phyloP scores from a whole-genome alignment of 2,329 filamentous ascomycete genomes.

The Neonectria punicea region DNA sequence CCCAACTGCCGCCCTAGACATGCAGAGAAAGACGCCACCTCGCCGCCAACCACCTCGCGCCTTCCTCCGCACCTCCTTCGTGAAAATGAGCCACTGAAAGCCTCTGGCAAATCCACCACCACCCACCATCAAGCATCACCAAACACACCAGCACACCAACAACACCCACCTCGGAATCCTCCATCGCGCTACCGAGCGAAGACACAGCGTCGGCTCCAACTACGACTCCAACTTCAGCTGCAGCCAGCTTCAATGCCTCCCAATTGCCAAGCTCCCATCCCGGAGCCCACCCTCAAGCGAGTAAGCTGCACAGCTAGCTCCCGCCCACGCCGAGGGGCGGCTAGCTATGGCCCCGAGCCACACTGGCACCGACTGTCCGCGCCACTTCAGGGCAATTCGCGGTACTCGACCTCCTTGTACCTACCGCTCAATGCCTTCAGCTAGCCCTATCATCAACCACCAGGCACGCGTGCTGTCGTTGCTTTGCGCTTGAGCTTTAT shows the following conservation, averaged over 20 bases:
- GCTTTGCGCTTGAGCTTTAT: background rate
- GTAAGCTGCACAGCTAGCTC: conserved; percentile 9
- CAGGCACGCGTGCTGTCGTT: no score
- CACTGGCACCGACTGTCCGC: conserved; percentile 5
- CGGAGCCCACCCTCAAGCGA: background rate
- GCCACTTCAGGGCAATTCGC: conserved; percentile 4
- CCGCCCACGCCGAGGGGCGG: conserved; percentile 2
- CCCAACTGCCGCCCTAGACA: background rate
- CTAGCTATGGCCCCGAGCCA: background rate
- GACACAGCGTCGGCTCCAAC: background rate
- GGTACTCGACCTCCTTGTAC: conserved; percentile 12
- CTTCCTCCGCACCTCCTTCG: background rate
- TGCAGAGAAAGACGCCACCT: background rate
- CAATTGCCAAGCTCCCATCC: background rate
- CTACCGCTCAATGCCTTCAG: background rate
- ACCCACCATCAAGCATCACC: background rate
- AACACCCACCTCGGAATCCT: conserved; percentile 12
- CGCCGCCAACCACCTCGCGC: conserved; percentile 8
- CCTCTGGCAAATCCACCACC: background rate
- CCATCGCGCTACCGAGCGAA: conserved; percentile 11
- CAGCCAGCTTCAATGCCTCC: background rate
- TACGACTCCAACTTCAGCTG: background rate
- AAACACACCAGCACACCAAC: background rate
- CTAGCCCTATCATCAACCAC: no score
- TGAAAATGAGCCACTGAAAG: conserved; percentile 8